phyloP scores from a whole-genome alignment of 768 basidiomycete species.

The Leccinellum albellum region DNA sequence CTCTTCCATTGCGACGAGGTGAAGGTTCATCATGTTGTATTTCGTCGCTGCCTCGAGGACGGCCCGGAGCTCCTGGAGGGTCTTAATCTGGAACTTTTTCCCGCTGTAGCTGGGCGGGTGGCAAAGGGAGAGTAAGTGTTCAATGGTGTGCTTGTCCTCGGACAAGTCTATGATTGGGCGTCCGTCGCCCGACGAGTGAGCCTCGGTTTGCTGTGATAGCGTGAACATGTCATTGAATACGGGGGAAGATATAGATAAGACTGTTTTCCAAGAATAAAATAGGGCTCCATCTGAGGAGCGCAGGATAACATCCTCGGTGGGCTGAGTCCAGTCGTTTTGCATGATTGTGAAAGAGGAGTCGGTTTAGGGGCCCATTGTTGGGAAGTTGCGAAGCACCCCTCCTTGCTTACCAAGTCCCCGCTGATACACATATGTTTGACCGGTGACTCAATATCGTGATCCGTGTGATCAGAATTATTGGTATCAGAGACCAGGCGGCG shows the following conservation, averaged over 20 bases:
- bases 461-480: too few species aligned
- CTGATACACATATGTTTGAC: too few species aligned
- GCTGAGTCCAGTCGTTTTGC: not conserved
- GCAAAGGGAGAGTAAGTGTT: slow-evolving; percentile 6
- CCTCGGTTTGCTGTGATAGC: slow-evolving; percentile 3
- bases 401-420: too few species aligned
- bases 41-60: slow-evolving; percentile 12
- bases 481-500: slow-evolving; percentile 4
- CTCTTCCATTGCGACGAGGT: not conserved
- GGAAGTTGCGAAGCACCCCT: too few species aligned
- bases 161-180: slow-evolving; percentile 6
- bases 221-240: slow-evolving; percentile 15
- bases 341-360: slow-evolving; percentile 3
- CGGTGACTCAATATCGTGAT: too few species aligned
- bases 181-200: not conserved
- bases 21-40: slow-evolving; percentile 14
- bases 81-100: not conserved
- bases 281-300: slow-evolving; percentile 10
- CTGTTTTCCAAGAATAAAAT: slow-evolving; percentile 5
- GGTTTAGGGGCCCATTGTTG: not conserved
- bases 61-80: not conserved
- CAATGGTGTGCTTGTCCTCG: slow-evolving; percentile 11
- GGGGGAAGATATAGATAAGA: slow-evolving; percentile 10
- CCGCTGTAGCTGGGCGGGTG: slow-evolving; percentile 3
- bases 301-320: slow-evolving; percentile 11